These are phyloP conservation scores for Allantophomopsis cytisporea DNA, from an alignment of 2,329 filamentous ascomycete species.

Conservation along the genomic window DNA sequence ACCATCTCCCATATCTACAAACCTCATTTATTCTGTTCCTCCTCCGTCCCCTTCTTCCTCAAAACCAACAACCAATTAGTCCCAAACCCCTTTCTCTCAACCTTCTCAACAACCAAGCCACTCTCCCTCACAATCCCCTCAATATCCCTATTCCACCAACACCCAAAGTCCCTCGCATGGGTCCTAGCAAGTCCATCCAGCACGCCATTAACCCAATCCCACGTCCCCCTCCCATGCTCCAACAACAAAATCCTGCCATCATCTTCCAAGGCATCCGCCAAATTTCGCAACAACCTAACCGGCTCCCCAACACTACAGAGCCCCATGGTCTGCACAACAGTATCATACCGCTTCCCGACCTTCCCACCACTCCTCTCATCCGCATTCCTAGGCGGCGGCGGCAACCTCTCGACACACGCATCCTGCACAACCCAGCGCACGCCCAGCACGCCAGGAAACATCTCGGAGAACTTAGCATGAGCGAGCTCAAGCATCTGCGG, in stretches of 20 bases:
- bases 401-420: conserved; percentile 11
- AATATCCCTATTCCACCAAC: conserved; percentile 57
- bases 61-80: conserved; percentile 1
- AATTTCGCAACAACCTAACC: conserved; percentile 33
- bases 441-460: conserved; percentile 23
- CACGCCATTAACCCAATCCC: conserved; percentile 36
- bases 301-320: conserved; percentile 49
- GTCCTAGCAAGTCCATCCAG: conserved; percentile 38
- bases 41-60: conserved; percentile 8
- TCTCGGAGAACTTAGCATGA: conserved; percentile 32
- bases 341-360: conserved; percentile 34
- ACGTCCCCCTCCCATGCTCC: conserved; percentile 46
- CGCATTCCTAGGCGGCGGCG: conserved; percentile 10
- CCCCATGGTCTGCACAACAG: conserved; percentile 49
- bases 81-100: conserved; percentile 1
- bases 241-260: conserved; percentile 46
- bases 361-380: conserved; percentile 11
- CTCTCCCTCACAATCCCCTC: conserved; percentile 43
- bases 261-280: conserved; percentile 34
- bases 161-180: conserved; percentile 47
- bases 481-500: conserved; percentile 45
- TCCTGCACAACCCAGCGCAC: conserved; percentile 24
- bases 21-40: too few relatives aligned
- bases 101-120: conserved; percentile 46
- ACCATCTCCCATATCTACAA: too few relatives aligned